Base-by-base conservation (phyloP, 2,329 filamentous ascomycete genomes). In the Xylariaceae sp. region DNA sequence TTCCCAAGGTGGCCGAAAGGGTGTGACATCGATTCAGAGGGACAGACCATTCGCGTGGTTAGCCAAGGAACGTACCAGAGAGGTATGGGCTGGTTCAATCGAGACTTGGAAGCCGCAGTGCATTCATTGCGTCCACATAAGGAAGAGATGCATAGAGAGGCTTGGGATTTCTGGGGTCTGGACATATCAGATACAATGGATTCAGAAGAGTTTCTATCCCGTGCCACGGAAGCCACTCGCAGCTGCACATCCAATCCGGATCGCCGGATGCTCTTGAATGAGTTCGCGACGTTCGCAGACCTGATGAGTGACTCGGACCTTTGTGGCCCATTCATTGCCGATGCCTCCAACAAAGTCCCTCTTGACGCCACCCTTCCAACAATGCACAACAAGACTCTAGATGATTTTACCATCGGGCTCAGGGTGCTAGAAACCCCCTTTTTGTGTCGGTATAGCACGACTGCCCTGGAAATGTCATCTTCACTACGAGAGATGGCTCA, bases 1-100 rank as follows among this genome's bases (percentile, higher is more conserved):
- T 85, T 88, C 60, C 83, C 87, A 44, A 80, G 87, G 51, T 93
- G 86, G 84, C 88, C 89, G 9, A 81, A 79, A 42, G 88, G 88
- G 0, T 77, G 77, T 19, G 88, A 93, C 63, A 64, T 86, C 3
- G 86, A 93, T 61, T 75, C 81, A 47, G 69, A 85, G 42, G 86
- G 88, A 2, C 78, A 88, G 49, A 80, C 79, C 10, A 76, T 93
- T 40, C 84, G 92, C 19, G 88, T 96, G 11, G 77, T 93, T 47
- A 99, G 94, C 66, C 76, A 89, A 63, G 81, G 82, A 47, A 95
- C 92, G 0, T 97, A 95, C 63, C 73, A 79, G 31, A 70, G 75
- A 10, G 89, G 87, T 14, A 94, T 97, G 87, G 91, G 90, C 39
- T 82, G 85, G 80, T 69, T 91, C 28, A 82, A 79, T 44, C 81